These are phyloP conservation scores for Entomortierella beljakovae DNA, from an alignment of 192 early-diverging fungal species.

Conservation along the genomic window DNA sequence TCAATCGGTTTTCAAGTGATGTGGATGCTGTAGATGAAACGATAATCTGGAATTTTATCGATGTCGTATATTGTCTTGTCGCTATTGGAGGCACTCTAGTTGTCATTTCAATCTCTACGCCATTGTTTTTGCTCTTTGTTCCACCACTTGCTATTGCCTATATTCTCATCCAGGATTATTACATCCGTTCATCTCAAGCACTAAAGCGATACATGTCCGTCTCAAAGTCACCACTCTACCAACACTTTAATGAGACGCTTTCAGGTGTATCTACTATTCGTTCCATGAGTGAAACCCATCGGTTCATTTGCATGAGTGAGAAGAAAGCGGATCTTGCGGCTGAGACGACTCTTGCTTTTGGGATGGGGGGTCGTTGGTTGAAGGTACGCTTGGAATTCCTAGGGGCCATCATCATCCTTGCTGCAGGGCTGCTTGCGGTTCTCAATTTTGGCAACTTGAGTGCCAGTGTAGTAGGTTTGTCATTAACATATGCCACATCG, in stretches of 20 bases:
- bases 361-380: conserved; percentile 83
- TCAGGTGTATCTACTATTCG: conserved; percentile 73
- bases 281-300: conserved; percentile 64
- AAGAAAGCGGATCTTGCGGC: conserved; percentile 15
- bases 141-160: conserved; percentile 61
- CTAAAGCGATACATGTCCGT: conserved; percentile 86
- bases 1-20: conserved; percentile 93
- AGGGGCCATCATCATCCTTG: conserved; percentile 75
- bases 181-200: conserved; percentile 78
- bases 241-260: conserved; percentile 73
- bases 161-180: conserved; percentile 63
- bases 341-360: conserved; percentile 30
- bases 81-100: conserved; percentile 53
- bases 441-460: conserved; percentile 57
- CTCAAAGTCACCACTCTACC: conserved; percentile 82
- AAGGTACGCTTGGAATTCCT: conserved; percentile 78
- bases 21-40: conserved; percentile 85
- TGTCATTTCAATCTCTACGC: conserved; percentile 57
- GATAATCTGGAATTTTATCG: conserved; percentile 60
- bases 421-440: conserved; percentile 73
- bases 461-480: conserved; percentile 84
- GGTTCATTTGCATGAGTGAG: conserved; percentile 67
- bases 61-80: conserved; percentile 54
- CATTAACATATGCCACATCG: conserved; percentile 82
- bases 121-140: conserved; percentile 56